Base-by-base conservation (phyloP, 805 yeast species). In the Lachancea cidri region DNA sequence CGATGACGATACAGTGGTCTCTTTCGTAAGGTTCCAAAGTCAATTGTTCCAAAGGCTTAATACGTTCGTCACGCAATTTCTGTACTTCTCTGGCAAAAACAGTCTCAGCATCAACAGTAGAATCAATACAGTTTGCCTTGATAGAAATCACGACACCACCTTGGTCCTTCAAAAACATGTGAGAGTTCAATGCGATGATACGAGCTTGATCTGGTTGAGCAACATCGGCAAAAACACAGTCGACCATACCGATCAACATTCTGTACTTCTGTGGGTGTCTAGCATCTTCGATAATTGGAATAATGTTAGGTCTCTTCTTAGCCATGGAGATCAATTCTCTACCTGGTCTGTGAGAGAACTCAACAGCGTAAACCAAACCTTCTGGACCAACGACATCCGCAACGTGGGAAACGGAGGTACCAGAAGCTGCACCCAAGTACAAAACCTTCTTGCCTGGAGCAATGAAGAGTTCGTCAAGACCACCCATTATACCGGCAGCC, bases 161-260 rank as follows among this genome's bases (percentile, higher is more conserved):
- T 71, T 83, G 88, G 70, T 93, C 97, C 72, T 93, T 93, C 67
- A 93, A 79, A 84, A 93, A 93, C 79, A 91, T 76, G 71, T 93
- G 98, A 44, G 98, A 83, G 80, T 93, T 93, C 67, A 93, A 81
- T 40, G 98, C 98, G 68, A 93, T 91, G 66, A 93, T 93, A 84
- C 98, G 94, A 57, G 98, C 98, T 76, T 93, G 98, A 74, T 93
- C 98, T 33, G 98, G 98, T 76, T 93, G 98, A 54, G 98, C 98
- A 67, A 93, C 98, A 77, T 93, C 98, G 49, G 98, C 98, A 64
- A 93, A 93, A 47, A 93, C 98, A 65, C 81, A 86, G 70, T 93
- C 98, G 53, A 93, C 98, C 98, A 93, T 93, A 62, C 97, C 95
- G 50, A 93, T 76, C 60, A 93, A 79, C 98, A 93, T 93, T 77